phyloP scores from a whole-genome alignment of 2,329 filamentous ascomycete genomes.

The Paraconiothyrium brasiliense region DNA sequence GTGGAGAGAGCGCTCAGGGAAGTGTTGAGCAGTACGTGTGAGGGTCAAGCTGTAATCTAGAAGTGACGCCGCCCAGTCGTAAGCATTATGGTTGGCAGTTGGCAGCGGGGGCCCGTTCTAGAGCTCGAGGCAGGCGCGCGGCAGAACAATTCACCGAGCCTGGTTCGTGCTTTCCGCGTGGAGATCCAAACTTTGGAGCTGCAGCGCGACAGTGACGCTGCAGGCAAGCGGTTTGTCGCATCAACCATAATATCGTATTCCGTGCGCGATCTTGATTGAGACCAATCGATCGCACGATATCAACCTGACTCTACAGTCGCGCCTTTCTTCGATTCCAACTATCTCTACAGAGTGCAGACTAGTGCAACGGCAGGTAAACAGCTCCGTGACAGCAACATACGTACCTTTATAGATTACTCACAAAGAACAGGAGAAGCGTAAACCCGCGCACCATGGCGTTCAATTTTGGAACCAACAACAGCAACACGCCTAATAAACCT shows the following conservation, averaged over 20 bases:
- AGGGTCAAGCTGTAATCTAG: not conserved
- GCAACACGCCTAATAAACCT: slow-evolving; percentile 38
- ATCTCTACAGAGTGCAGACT: slow-evolving; percentile 12
- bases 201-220: slow-evolving; percentile 31
- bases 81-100: not conserved
- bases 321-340: not conserved
- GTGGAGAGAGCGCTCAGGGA: not conserved
- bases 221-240: slow-evolving; percentile 18
- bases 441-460: slow-evolving; percentile 34
- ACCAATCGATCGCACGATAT: slow-evolving; percentile 4
- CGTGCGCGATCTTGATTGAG: slow-evolving; percentile 13
- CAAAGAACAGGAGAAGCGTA: slow-evolving; percentile 11
- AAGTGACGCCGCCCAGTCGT: not conserved
- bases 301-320: not conserved
- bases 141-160: slow-evolving; percentile 33
- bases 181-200: slow-evolving; percentile 42
- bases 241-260: slow-evolving; percentile 11
- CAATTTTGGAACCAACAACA: slow-evolving; percentile 46
- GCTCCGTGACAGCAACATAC: slow-evolving; percentile 15
- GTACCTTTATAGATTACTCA: slow-evolving; percentile 12
- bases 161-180: slow-evolving; percentile 29
- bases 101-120: slow-evolving; percentile 13
- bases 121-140: slow-evolving; percentile 18
- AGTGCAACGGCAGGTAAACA: slow-evolving; percentile 27
- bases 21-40: not conserved